phyloP scores from a whole-genome alignment of 371 early-diverging fungal species.

The Vairimorpha apis region DNA sequence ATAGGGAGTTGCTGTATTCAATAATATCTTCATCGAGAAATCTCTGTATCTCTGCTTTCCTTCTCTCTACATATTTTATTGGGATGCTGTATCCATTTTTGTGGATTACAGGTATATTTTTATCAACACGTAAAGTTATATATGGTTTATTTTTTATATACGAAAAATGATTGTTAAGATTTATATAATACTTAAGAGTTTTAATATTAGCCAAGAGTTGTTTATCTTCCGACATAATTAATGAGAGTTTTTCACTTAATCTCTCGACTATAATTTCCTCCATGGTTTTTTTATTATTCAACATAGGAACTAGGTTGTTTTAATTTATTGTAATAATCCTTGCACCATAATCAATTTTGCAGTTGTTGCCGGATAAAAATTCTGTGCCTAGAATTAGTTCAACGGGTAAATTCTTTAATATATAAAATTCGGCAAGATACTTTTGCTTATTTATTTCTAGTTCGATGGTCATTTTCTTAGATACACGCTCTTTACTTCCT shows the following conservation, averaged over 20 bases:
- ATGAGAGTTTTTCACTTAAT: no score
- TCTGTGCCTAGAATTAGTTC: not conserved
- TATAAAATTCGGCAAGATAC: constrained; percentile 5
- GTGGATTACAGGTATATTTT: not conserved
- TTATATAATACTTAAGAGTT: no score
- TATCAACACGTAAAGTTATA: not conserved
- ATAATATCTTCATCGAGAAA: constrained; percentile 15
- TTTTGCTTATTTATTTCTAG: not conserved
- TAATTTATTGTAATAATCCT: no score
- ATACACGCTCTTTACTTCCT: not conserved
- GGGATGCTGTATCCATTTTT: not conserved
- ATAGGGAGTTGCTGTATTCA: not conserved
- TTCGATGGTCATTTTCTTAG: not conserved
- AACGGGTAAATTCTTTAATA: not conserved
- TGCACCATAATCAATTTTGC: no score
- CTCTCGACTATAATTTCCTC: no score
- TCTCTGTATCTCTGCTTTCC: constrained; percentile 5
- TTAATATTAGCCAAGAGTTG: no score
- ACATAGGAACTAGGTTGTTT: no score
- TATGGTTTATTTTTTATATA: no score
- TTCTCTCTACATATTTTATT: not conserved
- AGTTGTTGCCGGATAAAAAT: no score
- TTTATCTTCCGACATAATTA: no score
- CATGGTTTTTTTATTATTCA: no score
- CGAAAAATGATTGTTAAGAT: no score